Conservation (phyloP, 2,329 filamentous ascomycete genomes). For the Arachnopeziza araneosa region DNA sequence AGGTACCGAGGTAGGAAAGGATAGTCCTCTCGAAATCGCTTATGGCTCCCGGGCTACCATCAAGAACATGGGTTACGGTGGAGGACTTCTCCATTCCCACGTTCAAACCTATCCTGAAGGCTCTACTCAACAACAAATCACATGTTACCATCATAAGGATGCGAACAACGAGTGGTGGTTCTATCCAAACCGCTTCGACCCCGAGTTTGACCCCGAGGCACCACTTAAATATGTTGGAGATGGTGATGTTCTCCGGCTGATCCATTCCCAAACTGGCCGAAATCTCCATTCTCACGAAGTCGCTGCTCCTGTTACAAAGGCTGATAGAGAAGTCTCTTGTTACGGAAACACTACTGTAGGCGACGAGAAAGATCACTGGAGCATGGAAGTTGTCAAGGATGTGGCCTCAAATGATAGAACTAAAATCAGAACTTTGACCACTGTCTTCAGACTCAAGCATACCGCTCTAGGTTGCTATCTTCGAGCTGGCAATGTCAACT, state of each 20-base stretch:
- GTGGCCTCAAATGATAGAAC: constrained; percentile 72
- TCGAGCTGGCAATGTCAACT: constrained; percentile 88
- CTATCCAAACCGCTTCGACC: constrained; percentile 80
- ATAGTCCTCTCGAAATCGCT: constrained; percentile 89
- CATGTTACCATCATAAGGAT: constrained; percentile 99
- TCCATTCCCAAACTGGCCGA: constrained; percentile 92
- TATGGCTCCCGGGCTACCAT: constrained; percentile 84
- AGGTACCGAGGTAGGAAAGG: constrained; percentile 88
- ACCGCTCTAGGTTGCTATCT: constrained; percentile 83
- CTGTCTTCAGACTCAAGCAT: constrained; percentile 84
- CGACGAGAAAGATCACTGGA: constrained; percentile 97
- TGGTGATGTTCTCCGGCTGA: constrained; percentile 72
- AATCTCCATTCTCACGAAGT: constrained; percentile 95
- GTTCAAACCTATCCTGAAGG: constrained; percentile 94
- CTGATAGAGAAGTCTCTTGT: constrained; percentile 85
- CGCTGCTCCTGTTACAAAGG: constrained; percentile 81
- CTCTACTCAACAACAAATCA: constrained; percentile 91
- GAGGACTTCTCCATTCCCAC: constrained; percentile 92
- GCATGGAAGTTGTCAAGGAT: constrained; percentile 85
- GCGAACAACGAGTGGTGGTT: constrained; percentile 99
- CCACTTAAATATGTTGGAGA: constrained; percentile 71
- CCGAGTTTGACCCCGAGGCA: constrained; percentile 66
- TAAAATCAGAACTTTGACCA: constrained; percentile 85
- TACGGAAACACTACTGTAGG: constrained; percentile 95
- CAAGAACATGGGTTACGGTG: constrained; percentile 99